Conservation (phyloP, 441 rosid genomes). For the Erodium trifolium region DNA sequence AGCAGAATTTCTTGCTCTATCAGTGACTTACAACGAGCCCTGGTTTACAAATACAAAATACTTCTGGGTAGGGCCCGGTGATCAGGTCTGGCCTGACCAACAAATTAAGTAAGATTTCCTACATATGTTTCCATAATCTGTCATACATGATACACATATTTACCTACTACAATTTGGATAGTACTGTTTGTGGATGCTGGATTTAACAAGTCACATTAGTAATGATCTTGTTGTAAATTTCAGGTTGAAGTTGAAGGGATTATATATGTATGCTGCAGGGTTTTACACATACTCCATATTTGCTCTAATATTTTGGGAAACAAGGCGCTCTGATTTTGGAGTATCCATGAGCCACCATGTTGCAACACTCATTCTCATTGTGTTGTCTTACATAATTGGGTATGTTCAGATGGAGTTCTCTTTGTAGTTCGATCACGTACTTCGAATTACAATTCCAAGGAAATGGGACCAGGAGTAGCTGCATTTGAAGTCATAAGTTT, state of each 20-base stretch:
- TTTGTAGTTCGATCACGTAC: no score
- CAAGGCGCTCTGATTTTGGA: conserved; percentile 45
- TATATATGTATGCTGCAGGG: conserved; percentile 41
- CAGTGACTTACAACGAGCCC: conserved; percentile 59
- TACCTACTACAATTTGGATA: no score
- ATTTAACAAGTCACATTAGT: no score
- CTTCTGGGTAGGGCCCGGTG: conserved; percentile 76
- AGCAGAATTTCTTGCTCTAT: conserved; percentile 56
- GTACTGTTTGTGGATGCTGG: no score
- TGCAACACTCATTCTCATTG: conserved; percentile 35
- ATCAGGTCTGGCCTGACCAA: conserved; percentile 79
- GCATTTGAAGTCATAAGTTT: no score
- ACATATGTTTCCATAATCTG: conserved; percentile 4
- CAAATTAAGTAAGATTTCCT: conserved; percentile 52
- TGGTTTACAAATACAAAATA: conserved; percentile 69
- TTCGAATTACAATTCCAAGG: no score
- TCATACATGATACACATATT: no score
- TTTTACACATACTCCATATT: conserved; percentile 51
- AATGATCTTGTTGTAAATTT: no score
- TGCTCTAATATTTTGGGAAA: conserved; percentile 64
- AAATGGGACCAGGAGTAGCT: no score
- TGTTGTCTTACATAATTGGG: conserved; percentile 46
- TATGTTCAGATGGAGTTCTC: conserved; percentile 14
- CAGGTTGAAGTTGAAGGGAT: no score
- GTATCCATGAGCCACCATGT: conserved; percentile 59